Conservation (phyloP, 306 rosid species). For the Psophocarpus tetragonolobus region DNA sequence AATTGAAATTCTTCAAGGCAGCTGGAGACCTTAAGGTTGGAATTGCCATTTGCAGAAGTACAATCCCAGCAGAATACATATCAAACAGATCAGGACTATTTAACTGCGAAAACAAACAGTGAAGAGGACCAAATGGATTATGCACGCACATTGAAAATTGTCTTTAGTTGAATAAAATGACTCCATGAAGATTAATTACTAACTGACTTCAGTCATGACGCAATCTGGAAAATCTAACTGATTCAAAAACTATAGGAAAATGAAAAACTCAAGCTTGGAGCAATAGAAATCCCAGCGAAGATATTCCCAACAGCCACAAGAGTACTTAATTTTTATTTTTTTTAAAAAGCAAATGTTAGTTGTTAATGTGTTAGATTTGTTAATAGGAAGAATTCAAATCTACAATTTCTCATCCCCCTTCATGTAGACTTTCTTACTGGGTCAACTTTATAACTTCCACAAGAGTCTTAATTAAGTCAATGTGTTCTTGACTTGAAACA, state of each 20-base stretch:
- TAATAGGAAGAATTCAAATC: no score
- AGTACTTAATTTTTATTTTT: no score
- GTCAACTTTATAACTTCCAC: no score
- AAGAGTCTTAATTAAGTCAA: not conserved
- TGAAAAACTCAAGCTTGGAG: not conserved
- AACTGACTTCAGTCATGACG: not conserved
- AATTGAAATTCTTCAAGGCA: constrained; percentile 71
- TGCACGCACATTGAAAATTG: not conserved
- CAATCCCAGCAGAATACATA: constrained; percentile 81
- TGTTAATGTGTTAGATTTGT: no score
- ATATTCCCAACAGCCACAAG: not conserved
- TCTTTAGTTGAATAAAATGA: not conserved
- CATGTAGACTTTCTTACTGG: no score
- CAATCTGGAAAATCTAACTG: constrained; percentile 12
- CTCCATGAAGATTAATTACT: constrained; percentile 1
- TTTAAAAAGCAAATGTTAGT: no score
- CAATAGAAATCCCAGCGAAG: not conserved
- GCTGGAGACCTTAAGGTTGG: constrained; percentile 67
- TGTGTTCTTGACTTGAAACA: not conserved
- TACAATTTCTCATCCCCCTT: no score
- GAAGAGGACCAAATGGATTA: not conserved
- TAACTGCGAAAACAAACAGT: constrained; percentile 48
- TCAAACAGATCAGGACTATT: constrained; percentile 84
- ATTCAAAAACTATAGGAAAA: not conserved
- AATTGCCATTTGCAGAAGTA: constrained; percentile 80